Evolutionary conservation across 2,329 filamentous ascomycete genomes (phyloP).

Genomic region (Colletotrichum truncatum): DNA sequence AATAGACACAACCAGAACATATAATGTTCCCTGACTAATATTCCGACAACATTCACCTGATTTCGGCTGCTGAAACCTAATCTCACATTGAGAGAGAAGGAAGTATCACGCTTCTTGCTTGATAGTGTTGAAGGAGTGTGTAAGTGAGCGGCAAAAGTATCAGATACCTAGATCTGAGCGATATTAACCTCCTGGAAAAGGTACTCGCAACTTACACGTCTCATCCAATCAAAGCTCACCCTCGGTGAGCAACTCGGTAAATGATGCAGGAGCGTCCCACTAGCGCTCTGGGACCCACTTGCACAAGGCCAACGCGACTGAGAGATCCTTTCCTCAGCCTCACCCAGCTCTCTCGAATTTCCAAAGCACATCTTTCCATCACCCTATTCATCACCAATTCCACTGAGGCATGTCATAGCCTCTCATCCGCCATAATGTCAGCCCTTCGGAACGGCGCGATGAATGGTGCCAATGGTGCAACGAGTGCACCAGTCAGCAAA

Average conservation of each 20-base stretch:
- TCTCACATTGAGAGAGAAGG: neutral
- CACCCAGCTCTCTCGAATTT: conserved; percentile 22
- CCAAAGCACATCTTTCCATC: neutral
- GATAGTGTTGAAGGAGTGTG: neutral
- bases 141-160: neutral
- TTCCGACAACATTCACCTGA: no score
- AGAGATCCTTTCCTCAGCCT: conserved; percentile 28
- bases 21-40: no score
- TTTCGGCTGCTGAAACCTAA: no score
- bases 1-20: no score
- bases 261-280: neutral
- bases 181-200: neutral
- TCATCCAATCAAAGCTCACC: conserved; percentile 10
- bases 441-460: conserved; percentile 51
- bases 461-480: conserved; percentile 53
- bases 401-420: conserved; percentile 29
- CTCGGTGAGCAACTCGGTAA: neutral
- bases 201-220: neutral
- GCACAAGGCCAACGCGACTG: conserved; percentile 27
- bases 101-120: neutral
- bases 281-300: conserved; percentile 8
- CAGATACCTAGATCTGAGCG: neutral
- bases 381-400: conserved; percentile 8
- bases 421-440: conserved; percentile 46
- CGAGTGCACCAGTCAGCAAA: conserved; percentile 53